These are phyloP conservation scores for Aspergillus haitiensis DNA, from an alignment of 495 filamentous ascomycete species.

Conservation along the genomic window DNA sequence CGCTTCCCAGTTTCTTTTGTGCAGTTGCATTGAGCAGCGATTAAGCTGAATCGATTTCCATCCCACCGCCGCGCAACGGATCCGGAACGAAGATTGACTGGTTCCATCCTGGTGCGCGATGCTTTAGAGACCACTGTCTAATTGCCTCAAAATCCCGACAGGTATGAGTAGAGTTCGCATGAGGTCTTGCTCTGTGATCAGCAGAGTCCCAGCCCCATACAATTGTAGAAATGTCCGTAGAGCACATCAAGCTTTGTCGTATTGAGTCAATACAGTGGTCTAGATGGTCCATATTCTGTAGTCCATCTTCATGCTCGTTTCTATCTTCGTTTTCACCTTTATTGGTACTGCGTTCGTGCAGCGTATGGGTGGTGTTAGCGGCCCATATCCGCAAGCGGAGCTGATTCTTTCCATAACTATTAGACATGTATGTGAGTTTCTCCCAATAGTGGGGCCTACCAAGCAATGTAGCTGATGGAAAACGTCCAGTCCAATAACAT, in stretches of 20 bases:
- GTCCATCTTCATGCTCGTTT: no score
- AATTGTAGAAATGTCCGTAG: background rate
- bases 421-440: no score
- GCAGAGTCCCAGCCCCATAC: background rate
- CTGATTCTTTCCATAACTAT: conserved; percentile 13
- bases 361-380: no score
- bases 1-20: no score
- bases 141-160: conserved; percentile 6
- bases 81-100: no score
- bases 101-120: no score
- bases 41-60: no score
- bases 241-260: conserved; percentile 23
- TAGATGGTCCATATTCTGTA: conserved; percentile 6
- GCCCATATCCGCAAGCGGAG: conserved; percentile 1
- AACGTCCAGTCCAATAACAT: conserved; percentile 46
- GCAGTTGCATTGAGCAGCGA: no score
- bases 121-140: no score
- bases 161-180: background rate
- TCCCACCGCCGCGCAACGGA: no score
- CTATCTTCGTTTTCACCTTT: background rate
- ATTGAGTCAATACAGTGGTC: conserved; percentile 23
- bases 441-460: no score
- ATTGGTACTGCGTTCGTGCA: background rate
- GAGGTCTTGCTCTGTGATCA: background rate
- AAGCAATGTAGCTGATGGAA: conserved; percentile 52